Conservation (phyloP, 2,329 filamentous ascomycete genomes). For the Apiospora marii region DNA sequence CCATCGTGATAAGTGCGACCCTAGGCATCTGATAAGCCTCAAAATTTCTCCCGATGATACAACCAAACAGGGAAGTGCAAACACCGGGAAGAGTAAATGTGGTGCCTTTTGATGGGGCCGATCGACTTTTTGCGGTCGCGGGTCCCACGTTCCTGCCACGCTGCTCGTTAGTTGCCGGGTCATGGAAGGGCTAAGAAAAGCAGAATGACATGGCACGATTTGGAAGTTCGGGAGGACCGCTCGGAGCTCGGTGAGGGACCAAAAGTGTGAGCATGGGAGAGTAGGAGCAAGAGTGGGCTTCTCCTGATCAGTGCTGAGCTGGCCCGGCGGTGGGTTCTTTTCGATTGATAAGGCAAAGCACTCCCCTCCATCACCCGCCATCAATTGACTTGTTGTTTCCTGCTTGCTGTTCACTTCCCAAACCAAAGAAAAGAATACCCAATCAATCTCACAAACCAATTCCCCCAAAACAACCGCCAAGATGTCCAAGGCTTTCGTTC, state of each 20-base stretch:
- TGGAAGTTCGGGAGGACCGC: neutral
- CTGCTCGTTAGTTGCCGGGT: conserved; percentile 9
- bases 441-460: neutral
- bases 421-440: neutral
- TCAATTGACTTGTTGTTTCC: neutral
- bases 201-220: conserved; percentile 21
- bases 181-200: conserved; percentile 5
- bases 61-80: conserved; percentile 14
- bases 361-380: conserved; percentile 1
- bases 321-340: neutral
- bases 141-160: conserved; percentile 15
- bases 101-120: neutral
- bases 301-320: conserved; percentile 14
- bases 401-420: neutral
- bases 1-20: conserved; percentile 13
- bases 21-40: conserved; percentile 14
- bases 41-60: neutral
- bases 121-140: conserved; percentile 6
- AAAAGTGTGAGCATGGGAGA: neutral
- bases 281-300: conserved; percentile 3
- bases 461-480: conserved; percentile 28
- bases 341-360: conserved; percentile 11
- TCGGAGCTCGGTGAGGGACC: neutral
- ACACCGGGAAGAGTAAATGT: neutral
- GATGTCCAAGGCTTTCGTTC: conserved; percentile 57